Percentiles rank a stretch among this genome's conserved stretches.
Conservation (phyloP, 1,284 basidiomycete species). For the Ustilago sp. region DNA sequence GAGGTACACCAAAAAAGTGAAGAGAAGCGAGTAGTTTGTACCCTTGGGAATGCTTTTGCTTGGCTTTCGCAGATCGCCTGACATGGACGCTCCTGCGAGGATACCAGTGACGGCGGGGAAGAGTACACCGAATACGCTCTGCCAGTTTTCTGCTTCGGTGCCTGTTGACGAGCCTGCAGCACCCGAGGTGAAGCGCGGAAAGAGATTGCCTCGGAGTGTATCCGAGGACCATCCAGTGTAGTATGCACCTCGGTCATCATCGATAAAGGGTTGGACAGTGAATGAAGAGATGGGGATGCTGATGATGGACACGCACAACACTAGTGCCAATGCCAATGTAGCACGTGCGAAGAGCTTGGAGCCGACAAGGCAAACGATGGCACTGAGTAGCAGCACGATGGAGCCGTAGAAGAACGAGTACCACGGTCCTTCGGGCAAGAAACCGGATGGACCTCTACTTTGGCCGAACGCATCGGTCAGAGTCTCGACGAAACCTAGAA, state of each 20-base stretch:
- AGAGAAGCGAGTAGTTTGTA: constrained; percentile 66
- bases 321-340: constrained; percentile 62
- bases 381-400: constrained; percentile 59
- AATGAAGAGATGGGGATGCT: constrained; percentile 66
- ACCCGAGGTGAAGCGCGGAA: constrained; percentile 65
- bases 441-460: constrained; percentile 44
- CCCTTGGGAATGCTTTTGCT: constrained; percentile 70
- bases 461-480: constrained; percentile 65
- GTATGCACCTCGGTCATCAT: constrained; percentile 64
- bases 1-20: constrained; percentile 65
- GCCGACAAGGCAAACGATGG: constrained; percentile 66
- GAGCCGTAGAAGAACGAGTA: constrained; percentile 66
- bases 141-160: constrained; percentile 58
- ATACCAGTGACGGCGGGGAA: constrained; percentile 69
- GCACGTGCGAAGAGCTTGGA: constrained; percentile 65
- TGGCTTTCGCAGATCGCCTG: constrained; percentile 68
- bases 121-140: constrained; percentile 67
- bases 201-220: constrained; percentile 62
- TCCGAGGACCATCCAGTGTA: constrained; percentile 65
- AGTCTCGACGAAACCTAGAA: constrained; percentile 68
- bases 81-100: constrained; percentile 68
- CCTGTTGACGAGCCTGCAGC: constrained; percentile 64
- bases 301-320: constrained; percentile 61
- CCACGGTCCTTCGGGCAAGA: constrained; percentile 67
- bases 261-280: constrained; percentile 61